Evolutionary conservation across 2,329 filamentous ascomycete genomes (phyloP).

Genomic region (Triangularia setosa): DNA sequence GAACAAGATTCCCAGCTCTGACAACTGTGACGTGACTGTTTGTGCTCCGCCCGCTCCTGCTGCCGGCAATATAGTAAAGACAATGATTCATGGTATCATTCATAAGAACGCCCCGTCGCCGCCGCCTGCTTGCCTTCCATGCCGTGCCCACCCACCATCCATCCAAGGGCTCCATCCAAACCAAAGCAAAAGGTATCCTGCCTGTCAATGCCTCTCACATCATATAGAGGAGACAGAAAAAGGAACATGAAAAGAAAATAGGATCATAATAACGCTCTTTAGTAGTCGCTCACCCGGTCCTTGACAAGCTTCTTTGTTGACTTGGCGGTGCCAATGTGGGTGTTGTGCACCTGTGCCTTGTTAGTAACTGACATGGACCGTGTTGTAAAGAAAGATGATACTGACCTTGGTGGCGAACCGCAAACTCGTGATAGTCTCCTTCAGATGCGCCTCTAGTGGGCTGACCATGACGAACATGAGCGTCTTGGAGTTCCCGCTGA

Average conservation of each 20-base stretch:
- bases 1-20: background rate
- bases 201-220: background rate
- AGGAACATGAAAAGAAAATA: conserved; percentile 7
- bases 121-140: background rate
- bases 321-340: conserved; percentile 86
- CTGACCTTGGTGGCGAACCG: conserved; percentile 90
- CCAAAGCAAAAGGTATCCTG: background rate
- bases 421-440: conserved; percentile 89
- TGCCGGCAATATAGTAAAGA: background rate
- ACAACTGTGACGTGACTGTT: background rate
- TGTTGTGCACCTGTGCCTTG: conserved; percentile 66
- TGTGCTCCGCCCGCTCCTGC: background rate
- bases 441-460: conserved; percentile 82
- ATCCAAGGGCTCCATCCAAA: background rate
- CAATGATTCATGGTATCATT: conserved; percentile 8
- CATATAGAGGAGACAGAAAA: background rate
- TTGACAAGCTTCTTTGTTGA: conserved; percentile 57
- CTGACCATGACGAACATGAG: conserved; percentile 99
- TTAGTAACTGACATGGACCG: conserved; percentile 8
- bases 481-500: conserved; percentile 94
- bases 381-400: conserved; percentile 12
- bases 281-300: conserved; percentile 24
- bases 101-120: background rate
- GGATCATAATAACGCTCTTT: conserved; percentile 2
- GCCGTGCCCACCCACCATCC: background rate